Conservation (phyloP, 345 rosid species). For the Corchorus olitorius region DNA sequence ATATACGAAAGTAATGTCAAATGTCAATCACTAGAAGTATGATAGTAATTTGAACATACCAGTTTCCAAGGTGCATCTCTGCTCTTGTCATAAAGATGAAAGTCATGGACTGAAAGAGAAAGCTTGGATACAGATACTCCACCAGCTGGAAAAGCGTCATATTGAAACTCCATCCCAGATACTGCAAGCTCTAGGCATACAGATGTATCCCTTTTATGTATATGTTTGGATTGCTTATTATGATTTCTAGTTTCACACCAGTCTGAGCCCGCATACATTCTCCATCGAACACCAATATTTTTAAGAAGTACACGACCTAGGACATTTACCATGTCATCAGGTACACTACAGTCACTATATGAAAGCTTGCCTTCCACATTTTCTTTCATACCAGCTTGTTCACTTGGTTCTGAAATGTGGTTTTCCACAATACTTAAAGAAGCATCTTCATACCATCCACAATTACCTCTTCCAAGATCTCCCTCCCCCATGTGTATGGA, state of each 20-base stretch:
- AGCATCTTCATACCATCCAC: constrained; percentile 78
- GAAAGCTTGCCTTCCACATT: constrained; percentile 45
- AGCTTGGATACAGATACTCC: constrained; percentile 65
- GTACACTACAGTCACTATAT: constrained; percentile 27
- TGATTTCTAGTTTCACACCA: constrained; percentile 53
- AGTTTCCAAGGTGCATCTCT: constrained; percentile 74
- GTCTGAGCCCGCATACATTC: constrained; percentile 79
- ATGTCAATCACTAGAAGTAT: constrained; percentile 9
- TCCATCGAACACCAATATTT: constrained; percentile 75
- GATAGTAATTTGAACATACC: constrained; percentile 45
- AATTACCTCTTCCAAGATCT: constrained; percentile 51
- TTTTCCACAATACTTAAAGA: constrained; percentile 66
- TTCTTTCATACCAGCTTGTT: constrained; percentile 43
- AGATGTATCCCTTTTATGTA: constrained; percentile 57
- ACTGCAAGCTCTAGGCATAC: constrained; percentile 68
- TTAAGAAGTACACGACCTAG: constrained; percentile 59
- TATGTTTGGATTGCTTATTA: constrained; percentile 26
- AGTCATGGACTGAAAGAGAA: constrained; percentile 66
- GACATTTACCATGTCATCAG: constrained; percentile 46
- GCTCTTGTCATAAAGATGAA: constrained; percentile 76
- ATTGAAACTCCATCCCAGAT: constrained; percentile 61
- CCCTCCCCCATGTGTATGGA: constrained; percentile 36
- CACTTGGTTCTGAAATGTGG: constrained; percentile 70
- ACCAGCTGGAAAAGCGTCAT: constrained; percentile 61
- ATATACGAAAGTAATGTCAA: too few species aligned